A percentile compares a stretch with the other conserved stretches of the same genome.
phyloP scores from a whole-genome alignment of 1,284 basidiomycete species.

The Salmacisia buchloeana region DNA sequence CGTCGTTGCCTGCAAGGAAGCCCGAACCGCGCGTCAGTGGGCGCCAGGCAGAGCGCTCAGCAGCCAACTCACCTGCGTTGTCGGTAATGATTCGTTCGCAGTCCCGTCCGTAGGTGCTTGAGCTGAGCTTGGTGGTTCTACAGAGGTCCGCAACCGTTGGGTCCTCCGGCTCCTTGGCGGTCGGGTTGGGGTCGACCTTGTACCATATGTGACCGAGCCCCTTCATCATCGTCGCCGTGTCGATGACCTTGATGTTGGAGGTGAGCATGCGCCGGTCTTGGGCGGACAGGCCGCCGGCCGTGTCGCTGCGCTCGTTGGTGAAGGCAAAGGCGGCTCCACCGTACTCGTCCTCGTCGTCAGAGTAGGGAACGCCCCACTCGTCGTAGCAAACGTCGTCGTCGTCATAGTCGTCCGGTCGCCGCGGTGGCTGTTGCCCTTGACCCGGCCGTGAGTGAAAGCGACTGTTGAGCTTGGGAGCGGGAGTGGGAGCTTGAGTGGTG shows the following conservation, averaged over 20 bases:
- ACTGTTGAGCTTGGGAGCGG: not conserved
- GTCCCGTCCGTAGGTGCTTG: not conserved
- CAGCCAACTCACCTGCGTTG: not conserved
- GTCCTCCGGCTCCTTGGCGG: not conserved
- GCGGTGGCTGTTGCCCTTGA: not conserved
- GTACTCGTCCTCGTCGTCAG: not conserved
- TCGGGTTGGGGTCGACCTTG: not conserved
- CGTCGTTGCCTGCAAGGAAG: not conserved
- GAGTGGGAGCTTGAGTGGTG: not conserved
- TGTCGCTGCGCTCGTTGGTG: too few species aligned
- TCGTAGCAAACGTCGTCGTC: not conserved
- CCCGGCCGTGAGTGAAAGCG: not conserved
- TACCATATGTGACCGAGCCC: not conserved
- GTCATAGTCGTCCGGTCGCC: not conserved
- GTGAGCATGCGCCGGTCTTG: too few species aligned
- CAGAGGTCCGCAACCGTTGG: not conserved
- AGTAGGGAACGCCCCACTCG: not conserved
- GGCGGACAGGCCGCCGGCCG: too few species aligned
- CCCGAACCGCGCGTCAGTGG: too few species aligned
- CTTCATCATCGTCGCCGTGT: not conserved
- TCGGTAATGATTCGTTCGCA: not conserved
- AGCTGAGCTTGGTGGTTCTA: not conserved
- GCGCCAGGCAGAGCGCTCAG: too few species aligned
- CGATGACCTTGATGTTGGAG: not conserved
- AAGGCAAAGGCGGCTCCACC: too few species aligned